phyloP scores from a whole-genome alignment of 768 basidiomycete genomes.

The Boletus bicolor region DNA sequence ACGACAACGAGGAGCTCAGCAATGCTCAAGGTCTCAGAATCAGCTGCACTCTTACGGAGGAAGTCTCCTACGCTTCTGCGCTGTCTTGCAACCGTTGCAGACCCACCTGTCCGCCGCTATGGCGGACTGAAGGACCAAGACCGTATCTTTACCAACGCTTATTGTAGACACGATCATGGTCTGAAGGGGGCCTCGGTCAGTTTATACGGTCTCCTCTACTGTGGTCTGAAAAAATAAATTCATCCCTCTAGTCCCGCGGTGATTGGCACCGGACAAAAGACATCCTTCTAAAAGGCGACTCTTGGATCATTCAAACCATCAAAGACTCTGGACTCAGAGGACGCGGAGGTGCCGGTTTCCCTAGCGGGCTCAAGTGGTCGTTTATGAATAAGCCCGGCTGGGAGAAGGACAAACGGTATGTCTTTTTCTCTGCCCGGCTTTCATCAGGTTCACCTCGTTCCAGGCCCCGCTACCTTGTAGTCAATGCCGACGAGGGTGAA shows the following conservation, averaged over 20 bases:
- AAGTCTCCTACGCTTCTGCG: conserved; percentile 18
- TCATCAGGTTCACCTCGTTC: neutral
- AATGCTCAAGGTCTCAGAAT: conserved; percentile 30
- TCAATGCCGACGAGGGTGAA: conserved; percentile 98
- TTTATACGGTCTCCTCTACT: neutral
- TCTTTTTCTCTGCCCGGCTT: neutral
- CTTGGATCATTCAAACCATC: conserved; percentile 94
- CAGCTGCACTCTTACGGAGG: conserved; percentile 22
- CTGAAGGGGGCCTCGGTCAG: conserved; percentile 86
- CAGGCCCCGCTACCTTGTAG: conserved; percentile 92
- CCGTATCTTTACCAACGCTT: conserved; percentile 90
- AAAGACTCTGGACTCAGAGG: conserved; percentile 96
- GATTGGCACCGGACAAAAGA: conserved; percentile 92
- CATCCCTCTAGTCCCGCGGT: too few species aligned
- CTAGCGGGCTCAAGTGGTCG: conserved; percentile 94
- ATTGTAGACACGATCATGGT: conserved; percentile 84
- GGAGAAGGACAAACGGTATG: conserved; percentile 86
- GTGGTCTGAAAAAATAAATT: neutral
- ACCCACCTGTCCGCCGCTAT: conserved; percentile 86
- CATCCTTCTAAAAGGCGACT: conserved; percentile 90
- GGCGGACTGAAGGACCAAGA: conserved; percentile 95
- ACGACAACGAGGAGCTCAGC: conserved; percentile 16
- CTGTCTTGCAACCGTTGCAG: conserved; percentile 67
- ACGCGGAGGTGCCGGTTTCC: conserved; percentile 95
- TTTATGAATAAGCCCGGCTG: conserved; percentile 99